Base-by-base conservation (phyloP, 148 eudicot species). In the Pharnaceum exiguum region DNA sequence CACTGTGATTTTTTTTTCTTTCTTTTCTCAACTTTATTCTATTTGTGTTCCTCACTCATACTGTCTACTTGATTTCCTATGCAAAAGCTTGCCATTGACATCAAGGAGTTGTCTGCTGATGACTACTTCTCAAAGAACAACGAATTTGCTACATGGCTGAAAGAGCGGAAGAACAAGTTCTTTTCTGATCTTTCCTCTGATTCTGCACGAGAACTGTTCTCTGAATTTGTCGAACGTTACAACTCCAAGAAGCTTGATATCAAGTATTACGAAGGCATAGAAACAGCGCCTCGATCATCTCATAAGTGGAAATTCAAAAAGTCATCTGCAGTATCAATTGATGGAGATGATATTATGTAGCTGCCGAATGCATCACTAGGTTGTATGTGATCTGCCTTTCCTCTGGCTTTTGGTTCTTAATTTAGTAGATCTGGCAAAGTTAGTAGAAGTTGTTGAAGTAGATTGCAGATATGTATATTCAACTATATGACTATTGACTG, bases 111-210 rank as follows among this genome's bases (percentile, higher is more conserved):
- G 42, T 73, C 99, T 7, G 50, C 44, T 1, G 95, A 82, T 32
- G 99, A 93, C 62, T 93, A 93, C 74, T 93, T 72, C 75, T 64
- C 83, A 17, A 93, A 86, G 85, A 93, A 93, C 79, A 93, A 93
- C 29, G 99, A 89, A 71, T 93, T 93, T 55, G 76, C 99, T 5
- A 89, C 84, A 18, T 93, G 99, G 99, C 77, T 93, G 64, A 89
- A 77, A 59, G 95, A 89, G 48, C 79, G 86, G 76, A 93, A 65
- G 66, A 46, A 73, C 1, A 52, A 70, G 39, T 93, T 86, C 71
- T 93, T 93, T 69, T 89, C 95, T 32, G 96, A 93, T 64, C 96
- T 93, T 51, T 76, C 91, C 38, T 75, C 99, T 0, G 89, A 82
- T 12, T 46, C 87, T 27, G 77, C 99, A 27, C 84, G 82, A 19